A percentile compares a stretch with the other conserved stretches of the same genome.
Conservation (phyloP, 1,284 basidiomycete genomes). For the Sanghuangporus sanghuang region DNA sequence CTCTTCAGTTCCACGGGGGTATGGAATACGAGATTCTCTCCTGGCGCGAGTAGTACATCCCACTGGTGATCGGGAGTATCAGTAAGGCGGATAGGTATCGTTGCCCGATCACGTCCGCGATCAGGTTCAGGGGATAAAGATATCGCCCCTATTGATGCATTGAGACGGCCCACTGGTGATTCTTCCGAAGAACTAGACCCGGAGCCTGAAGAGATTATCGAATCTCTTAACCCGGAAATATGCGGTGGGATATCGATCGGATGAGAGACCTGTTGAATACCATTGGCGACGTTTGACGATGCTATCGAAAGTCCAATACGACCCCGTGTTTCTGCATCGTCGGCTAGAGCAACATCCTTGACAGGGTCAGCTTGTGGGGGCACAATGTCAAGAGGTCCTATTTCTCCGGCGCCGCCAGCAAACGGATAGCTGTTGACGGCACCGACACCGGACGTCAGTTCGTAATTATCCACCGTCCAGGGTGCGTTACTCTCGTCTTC, state of each 20-base stretch:
- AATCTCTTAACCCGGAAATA: not conserved
- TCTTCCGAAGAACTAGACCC: conserved; percentile 44
- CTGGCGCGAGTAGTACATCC: conserved; percentile 37
- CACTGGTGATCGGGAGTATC: conserved; percentile 29
- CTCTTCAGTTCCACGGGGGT: conserved; percentile 50
- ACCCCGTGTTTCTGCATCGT: conserved; percentile 5
- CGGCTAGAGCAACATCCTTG: not conserved
- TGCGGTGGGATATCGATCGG: conserved; percentile 29
- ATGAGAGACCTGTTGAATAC: not conserved
- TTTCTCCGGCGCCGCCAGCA: conserved; percentile 22
- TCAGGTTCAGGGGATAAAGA: conserved; percentile 24
- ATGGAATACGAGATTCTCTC: conserved; percentile 45
- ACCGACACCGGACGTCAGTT: not conserved
- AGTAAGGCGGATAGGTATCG: conserved; percentile 55
- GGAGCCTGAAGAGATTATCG: conserved; percentile 23
- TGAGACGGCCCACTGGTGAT: conserved; percentile 38
- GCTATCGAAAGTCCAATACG: conserved; percentile 6
- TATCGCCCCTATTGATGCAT: conserved; percentile 30
- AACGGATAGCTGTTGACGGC: conserved; percentile 12
- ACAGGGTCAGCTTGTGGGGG: not conserved
- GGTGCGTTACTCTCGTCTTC: conserved; percentile 33
- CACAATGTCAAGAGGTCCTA: conserved; percentile 27
- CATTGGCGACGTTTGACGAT: not conserved
- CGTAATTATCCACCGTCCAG: conserved; percentile 26
- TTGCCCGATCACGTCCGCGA: conserved; percentile 48